A percentile compares a stretch with the other conserved stretches of the same genome.
Evolutionary conservation across 345 rosid species (phyloP).

Genomic region (Populus alba): DNA sequence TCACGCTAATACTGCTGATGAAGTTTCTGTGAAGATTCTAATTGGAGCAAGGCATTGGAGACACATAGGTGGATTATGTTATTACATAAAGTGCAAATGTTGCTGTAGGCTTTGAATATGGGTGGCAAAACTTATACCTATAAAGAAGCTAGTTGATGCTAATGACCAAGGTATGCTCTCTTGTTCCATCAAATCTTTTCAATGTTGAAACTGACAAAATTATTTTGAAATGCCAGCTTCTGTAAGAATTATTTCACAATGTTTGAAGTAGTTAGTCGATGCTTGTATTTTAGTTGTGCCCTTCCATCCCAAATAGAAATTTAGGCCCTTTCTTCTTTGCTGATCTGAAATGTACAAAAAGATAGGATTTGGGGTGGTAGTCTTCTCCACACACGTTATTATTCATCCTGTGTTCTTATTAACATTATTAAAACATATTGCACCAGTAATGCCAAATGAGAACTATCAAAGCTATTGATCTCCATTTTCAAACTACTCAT

Average conservation of each 20-base stretch:
- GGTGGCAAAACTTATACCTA: background rate
- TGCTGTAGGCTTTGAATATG: background rate
- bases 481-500: too few relatives aligned
- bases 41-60: background rate
- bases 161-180: background rate
- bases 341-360: too few relatives aligned
- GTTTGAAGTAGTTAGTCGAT: background rate
- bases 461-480: too few relatives aligned
- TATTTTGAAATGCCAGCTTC: background rate
- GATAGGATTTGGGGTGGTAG: too few relatives aligned
- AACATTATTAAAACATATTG: too few relatives aligned
- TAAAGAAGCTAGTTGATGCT: background rate
- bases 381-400: too few relatives aligned
- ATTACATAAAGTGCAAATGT: background rate
- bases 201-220: background rate
- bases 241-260: too few relatives aligned
- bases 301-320: background rate
- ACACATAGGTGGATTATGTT: background rate
- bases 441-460: too few relatives aligned
- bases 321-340: background rate
- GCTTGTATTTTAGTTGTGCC: background rate
- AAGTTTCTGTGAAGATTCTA: too few relatives aligned
- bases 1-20: background rate
- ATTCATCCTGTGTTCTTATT: too few relatives aligned
- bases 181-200: background rate